A percentile compares a stretch with the other conserved stretches of the same genome.
Evolutionary conservation across 164 flowering plant species (phyloP).

Genomic region (Vitis amurensis): DNA sequence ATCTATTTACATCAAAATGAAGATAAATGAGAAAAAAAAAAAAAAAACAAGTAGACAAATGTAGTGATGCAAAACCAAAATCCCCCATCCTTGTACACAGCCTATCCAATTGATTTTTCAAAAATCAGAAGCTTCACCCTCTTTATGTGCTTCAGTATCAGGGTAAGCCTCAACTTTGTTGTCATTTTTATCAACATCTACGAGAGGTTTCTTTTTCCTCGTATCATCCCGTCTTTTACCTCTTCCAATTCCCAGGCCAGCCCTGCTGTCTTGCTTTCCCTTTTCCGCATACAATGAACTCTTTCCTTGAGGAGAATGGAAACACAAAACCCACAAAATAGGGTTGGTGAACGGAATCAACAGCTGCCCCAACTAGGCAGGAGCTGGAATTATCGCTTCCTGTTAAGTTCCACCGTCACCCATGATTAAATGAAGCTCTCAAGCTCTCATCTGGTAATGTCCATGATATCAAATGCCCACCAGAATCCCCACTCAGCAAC

Average conservation of each 20-base stretch:
- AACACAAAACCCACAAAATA: slow-evolving; percentile 7
- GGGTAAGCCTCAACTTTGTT: not conserved
- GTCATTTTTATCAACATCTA: not conserved
- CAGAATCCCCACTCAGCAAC: slow-evolving; percentile 89
- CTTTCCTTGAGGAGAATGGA: slow-evolving; percentile 5
- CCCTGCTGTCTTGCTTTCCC: slow-evolving; percentile 17
- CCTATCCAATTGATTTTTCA: not conserved
- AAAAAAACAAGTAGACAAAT: slow-evolving; percentile 2
- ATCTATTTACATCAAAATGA: slow-evolving; percentile 35
- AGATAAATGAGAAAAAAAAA: not conserved
- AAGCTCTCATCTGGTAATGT: slow-evolving; percentile 75
- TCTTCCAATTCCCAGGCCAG: slow-evolving; percentile 25
- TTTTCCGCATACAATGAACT: not conserved
- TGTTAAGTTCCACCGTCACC: slow-evolving; percentile 27
- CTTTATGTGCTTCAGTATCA: not conserved
- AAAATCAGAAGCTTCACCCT: slow-evolving; percentile 2
- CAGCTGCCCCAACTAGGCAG: slow-evolving; percentile 4
- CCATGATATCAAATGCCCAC: slow-evolving; percentile 88
- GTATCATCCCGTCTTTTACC: not conserved
- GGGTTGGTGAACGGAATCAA: slow-evolving; percentile 10
- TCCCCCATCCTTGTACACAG: not conserved
- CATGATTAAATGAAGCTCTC: slow-evolving; percentile 54
- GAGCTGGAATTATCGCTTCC: not conserved
- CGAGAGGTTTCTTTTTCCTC: not conserved
- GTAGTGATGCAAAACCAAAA: slow-evolving; percentile 13